Conservation (phyloP, 768 basidiomycete genomes). For the Amanita fuliginea region DNA sequence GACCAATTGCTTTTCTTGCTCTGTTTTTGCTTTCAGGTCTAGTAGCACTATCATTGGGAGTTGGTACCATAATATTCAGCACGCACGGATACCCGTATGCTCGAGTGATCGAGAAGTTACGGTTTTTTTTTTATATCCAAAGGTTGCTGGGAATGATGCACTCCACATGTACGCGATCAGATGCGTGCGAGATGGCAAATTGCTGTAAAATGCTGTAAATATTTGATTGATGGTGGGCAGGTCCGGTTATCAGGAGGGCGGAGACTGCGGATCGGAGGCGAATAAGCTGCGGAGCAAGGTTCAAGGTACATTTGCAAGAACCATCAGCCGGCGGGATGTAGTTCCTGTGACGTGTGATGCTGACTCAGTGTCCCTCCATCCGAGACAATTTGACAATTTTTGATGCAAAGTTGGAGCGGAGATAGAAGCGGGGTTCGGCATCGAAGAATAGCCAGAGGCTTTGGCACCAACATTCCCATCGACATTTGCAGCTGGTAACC, state of each 20-base stretch:
- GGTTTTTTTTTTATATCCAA: background rate
- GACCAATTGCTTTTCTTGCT: constrained; percentile 1
- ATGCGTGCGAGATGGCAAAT: background rate
- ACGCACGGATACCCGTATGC: background rate
- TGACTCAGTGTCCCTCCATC: background rate
- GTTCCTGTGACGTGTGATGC: constrained; percentile 26
- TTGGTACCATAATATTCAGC: background rate
- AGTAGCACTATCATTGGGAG: background rate
- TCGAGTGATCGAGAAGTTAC: background rate
- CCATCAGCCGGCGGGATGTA: constrained; percentile 19
- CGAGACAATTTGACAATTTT: background rate
- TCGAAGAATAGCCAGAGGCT: constrained; percentile 12
- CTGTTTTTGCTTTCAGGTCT: constrained; percentile 1
- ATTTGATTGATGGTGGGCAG: background rate
- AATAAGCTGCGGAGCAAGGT: constrained; percentile 1
- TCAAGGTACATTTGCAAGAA: constrained; percentile 4
- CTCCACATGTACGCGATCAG: background rate
- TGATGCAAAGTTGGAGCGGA: constrained; percentile 19
- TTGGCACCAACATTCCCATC: constrained; percentile 6
- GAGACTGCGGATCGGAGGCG: background rate
- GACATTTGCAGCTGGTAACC: constrained; percentile 1
- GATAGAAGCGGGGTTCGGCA: constrained; percentile 16
- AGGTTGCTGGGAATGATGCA: background rate
- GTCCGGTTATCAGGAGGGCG: background rate
- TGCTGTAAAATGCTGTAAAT: background rate